Conservation (phyloP, 768 basidiomycete species). For the Cyclocybe cylindracea region DNA sequence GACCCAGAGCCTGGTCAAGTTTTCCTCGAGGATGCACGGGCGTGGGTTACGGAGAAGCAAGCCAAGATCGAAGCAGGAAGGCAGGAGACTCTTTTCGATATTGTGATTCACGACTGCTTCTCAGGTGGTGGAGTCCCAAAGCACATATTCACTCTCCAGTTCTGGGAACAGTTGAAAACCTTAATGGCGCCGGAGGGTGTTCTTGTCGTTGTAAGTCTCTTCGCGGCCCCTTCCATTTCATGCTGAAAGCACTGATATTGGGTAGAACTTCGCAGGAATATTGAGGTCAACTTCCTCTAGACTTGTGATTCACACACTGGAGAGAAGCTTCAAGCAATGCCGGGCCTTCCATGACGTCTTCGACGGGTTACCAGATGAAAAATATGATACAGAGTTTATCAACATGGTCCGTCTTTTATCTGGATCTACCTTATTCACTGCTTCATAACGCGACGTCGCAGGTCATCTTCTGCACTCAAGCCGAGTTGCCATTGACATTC, state of each 20-base stretch:
- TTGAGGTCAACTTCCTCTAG: slow-evolving; percentile 60
- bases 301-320: slow-evolving; percentile 70
- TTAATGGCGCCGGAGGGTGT: slow-evolving; percentile 72
- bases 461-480: slow-evolving; percentile 83
- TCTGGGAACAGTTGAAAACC: slow-evolving; percentile 72
- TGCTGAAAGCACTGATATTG: neutral
- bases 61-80: slow-evolving; percentile 25
- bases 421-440: neutral
- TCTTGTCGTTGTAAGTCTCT: slow-evolving; percentile 64
- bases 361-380: slow-evolving; percentile 42
- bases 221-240: neutral
- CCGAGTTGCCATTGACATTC: slow-evolving; percentile 55
- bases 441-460: slow-evolving; percentile 23
- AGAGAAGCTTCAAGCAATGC: slow-evolving; percentile 73
- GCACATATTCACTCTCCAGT: slow-evolving; percentile 82
- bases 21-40: slow-evolving; percentile 76
- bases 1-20: slow-evolving; percentile 60
- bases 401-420: slow-evolving; percentile 62
- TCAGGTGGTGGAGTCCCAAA: slow-evolving; percentile 91
- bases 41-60: slow-evolving; percentile 57
- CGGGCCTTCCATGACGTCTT: slow-evolving; percentile 80
- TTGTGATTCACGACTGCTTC: slow-evolving; percentile 90
- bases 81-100: slow-evolving; percentile 52
- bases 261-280: slow-evolving; percentile 83
- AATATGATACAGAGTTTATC: slow-evolving; percentile 53